Evolutionary conservation across 176 grass and related monocot species (phyloP), one percentile per base, ranked within the genome.

Genomic region (Eragrostis curvula): DNA sequence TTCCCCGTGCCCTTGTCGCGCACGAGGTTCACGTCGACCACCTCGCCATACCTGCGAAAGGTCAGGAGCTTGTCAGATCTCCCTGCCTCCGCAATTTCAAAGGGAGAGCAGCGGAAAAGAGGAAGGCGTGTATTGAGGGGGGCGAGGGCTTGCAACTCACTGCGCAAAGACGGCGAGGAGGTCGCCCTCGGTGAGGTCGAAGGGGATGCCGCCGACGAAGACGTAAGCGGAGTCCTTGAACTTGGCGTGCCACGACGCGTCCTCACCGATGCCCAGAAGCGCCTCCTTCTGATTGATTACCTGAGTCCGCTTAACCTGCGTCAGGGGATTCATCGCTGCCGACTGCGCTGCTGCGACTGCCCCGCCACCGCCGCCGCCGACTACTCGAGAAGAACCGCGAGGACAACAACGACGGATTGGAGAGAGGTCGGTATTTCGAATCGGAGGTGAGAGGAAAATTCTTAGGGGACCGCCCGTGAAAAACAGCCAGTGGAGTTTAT

Each of bases 141-240:
- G 47, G n/a, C 3, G 6, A 66, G 55, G 51, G 20, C 0, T 13
- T 49, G 48, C 4, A 8, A 55, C 79, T 58, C 68, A 98, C 96
- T 95, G 90, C 16, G 90, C 68, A 42, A 98, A 98, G 46, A 98
- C 58, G 40, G 92, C 88, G 62, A 98, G 88, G 73, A 98, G 96
- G 46, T 98, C 92, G 43, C 96, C 96, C 87, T 98, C 92, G 9
- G 90, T 93, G 75, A 98, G 96, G 71, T 95, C 96, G 79, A 77
- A 98, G 67, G 92, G 84, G 74, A 98, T 69, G 86, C 96, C 96
- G n/a, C 96, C 92, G 79, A 89, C 84, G 84, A 86, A 98, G 74
- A 98, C 62, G 84, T 95, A 98, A 65, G 96, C 90, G 57, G 96
- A 98, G 66, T 93, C 90, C 88, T 89, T 98, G 84, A 95, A 98